phyloP scores from a whole-genome alignment of 139 green algal genomes.

The Coccomyxa sp. region DNA sequence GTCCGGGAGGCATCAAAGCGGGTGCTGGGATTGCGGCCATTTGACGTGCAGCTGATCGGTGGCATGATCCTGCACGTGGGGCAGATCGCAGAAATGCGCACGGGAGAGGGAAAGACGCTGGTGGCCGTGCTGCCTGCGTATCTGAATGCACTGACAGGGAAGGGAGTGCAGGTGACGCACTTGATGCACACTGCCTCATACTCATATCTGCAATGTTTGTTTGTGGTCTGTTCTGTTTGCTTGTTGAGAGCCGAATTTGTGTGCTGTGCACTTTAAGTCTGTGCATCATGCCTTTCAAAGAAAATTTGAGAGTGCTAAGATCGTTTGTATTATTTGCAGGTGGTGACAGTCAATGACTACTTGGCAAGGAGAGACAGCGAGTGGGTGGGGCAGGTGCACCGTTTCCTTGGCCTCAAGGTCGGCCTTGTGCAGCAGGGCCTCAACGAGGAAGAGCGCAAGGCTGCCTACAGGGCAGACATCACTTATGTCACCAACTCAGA shows the following conservation, averaged over 20 bases:
- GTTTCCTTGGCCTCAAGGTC: constrained; percentile 90
- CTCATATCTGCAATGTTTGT: not conserved
- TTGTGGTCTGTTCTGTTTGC: not conserved
- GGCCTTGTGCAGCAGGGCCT: constrained; percentile 73
- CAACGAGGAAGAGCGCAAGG: constrained; percentile 59
- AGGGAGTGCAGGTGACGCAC: constrained; percentile 88
- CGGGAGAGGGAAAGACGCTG: constrained; percentile 97
- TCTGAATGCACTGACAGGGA: constrained; percentile 89
- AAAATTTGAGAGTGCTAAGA: too few species aligned
- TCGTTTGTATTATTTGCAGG: constrained; percentile 46
- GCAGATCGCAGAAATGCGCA: constrained; percentile 96
- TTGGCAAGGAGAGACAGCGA: constrained; percentile 90
- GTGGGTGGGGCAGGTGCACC: constrained; percentile 94
- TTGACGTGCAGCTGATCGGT: constrained; percentile 98
- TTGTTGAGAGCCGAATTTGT: not conserved
- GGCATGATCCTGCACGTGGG: constrained; percentile 94
- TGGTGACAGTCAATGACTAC: constrained; percentile 99
- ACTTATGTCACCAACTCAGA: constrained; percentile 98
- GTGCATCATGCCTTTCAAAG: too few species aligned
- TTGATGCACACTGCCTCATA: not conserved
- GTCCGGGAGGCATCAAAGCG: constrained; percentile 87
- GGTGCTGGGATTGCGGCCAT: constrained; percentile 93
- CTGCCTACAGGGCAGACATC: constrained; percentile 83
- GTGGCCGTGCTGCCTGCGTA: constrained; percentile 94
- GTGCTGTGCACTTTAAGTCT: constrained; percentile 2